Evolutionary conservation across 805 yeast species (phyloP), one percentile per base, ranked within the genome.

Genomic region (Pichia occidentalis): DNA sequence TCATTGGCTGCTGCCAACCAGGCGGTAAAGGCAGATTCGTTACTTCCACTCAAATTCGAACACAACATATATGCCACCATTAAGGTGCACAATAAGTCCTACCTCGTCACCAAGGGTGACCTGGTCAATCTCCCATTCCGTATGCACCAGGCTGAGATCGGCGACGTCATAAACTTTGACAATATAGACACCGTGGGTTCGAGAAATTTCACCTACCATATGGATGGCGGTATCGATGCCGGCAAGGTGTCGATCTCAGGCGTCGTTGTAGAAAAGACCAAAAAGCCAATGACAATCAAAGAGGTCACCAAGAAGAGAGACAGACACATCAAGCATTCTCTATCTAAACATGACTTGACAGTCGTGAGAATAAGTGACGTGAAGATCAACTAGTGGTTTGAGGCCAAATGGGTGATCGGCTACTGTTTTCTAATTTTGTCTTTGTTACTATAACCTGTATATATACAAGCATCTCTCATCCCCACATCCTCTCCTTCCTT

Each of bases 21-120:
- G n/a, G n/a, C n/a, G 21, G 25, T 34, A 18, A 11, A 42, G 12
- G n/a, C 43, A 12, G 29, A 29, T 25, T 16, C 36, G 12, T 59
- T 77, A 37, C 60, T 75, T 0, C 79, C 85, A 3, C 64, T 87
- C 44, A 85, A 80, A 53, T 70, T 75, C 36, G 73, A 79, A 34
- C 73, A 75, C 43, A 75, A 74, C 45, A 61, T 90, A 23, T 92
- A 86, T 56, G 97, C 97, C 32, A 69, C 85, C 7, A 71, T 90
- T 48, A 77, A 75, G 49, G 73, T 92, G 26, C 92, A 86, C 64
- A 76, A 80, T 60, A 77, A 86, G 60, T 85, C 92, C 29, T 87
- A 85, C 54, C 66, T 92, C 44, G 92, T 92, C 13, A 87, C 97
- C 19, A 75, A 80, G 48, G 99, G 99, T 17, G 99, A 92, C 59